A percentile compares a stretch with the other conserved stretches of the same genome.
These are phyloP conservation scores for Fusarium virguliforme DNA, from an alignment of 2,329 filamentous ascomycete genomes.

Conservation along the genomic window DNA sequence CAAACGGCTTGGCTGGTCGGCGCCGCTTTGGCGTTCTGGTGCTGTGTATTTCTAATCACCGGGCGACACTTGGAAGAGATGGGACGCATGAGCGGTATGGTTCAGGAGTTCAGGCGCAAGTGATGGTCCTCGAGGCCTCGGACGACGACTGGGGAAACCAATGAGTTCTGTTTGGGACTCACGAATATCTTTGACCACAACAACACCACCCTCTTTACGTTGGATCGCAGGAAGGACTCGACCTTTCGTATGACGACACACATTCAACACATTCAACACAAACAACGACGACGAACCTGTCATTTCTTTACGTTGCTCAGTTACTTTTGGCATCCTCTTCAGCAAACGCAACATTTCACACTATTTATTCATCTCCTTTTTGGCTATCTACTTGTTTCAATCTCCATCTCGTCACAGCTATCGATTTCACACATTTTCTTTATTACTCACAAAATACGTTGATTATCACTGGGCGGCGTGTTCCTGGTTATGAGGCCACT, in stretches of 20 bases:
- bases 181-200: slow-evolving; percentile 31
- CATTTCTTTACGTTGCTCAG: slow-evolving; percentile 27
- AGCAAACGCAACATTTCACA: slow-evolving; percentile 6
- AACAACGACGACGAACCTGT: slow-evolving; percentile 27
- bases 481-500: slow-evolving; percentile 10
- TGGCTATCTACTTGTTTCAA: slow-evolving; percentile 10
- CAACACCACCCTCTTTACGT: slow-evolving; percentile 26
- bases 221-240: slow-evolving; percentile 25
- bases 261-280: slow-evolving; percentile 19
- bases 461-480: slow-evolving; percentile 2
- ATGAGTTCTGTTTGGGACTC: slow-evolving; percentile 24
- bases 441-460: slow-evolving; percentile 9
- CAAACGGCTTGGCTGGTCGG: slow-evolving; percentile 29
- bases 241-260: slow-evolving; percentile 34
- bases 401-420: background rate
- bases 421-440: background rate
- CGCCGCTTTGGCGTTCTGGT: slow-evolving; percentile 44
- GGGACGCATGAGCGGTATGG: slow-evolving; percentile 44
- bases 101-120: slow-evolving; percentile 50
- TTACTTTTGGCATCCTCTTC: slow-evolving; percentile 8
- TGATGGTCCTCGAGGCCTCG: slow-evolving; percentile 24
- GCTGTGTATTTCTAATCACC: slow-evolving; percentile 49
- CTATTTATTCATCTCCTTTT: slow-evolving; percentile 11
- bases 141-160: slow-evolving; percentile 19
- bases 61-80: slow-evolving; percentile 26